Base-by-base conservation (phyloP, 225 moss, liverwort and hornwort species). In the Sphagnum tenellum region DNA sequence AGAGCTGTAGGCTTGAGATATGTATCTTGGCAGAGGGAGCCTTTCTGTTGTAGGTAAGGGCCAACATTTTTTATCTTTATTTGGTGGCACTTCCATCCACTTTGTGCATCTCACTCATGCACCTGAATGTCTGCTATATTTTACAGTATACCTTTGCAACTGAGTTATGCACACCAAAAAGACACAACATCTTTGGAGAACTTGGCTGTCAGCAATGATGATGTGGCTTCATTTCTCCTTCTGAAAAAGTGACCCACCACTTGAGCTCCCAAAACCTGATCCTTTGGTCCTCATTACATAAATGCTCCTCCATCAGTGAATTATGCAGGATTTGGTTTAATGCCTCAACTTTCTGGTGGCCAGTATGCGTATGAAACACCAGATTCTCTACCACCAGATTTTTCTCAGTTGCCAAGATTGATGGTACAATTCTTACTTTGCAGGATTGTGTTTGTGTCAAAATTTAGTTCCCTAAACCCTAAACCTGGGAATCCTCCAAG, bases 321-420 rank as follows among this genome's bases (percentile, higher is more conserved):
- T 60, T 90, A 98, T 76, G 78, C 84, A 5, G 89, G 88, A 55
- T 98, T 93, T 67, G 89, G 88, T 57, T 65, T 98, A 56, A 78
- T 93, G 87, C 96, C 90, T 48, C 92, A 92, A 62, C 81, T 93
- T 74, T 89, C 89, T 9, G 70, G 86, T 7, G 78, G 75, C 0
- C 90, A 90, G 73, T 98, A 86, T n/a, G 72, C 81, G 12, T 98
- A 93, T 29, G 96, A 98, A 49, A 73, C 87, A 66, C 63, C 85
- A 2, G 96, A 96, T 51, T 64, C 82, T 9, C 87, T 76, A 71
- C 71, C 78, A 0, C 89, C 85, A 56, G 96, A 98, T 61, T 78
- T 89, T 0, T 59, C 88, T 48, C 84, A 90, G 44, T 70, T 90
- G 73, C 89, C 96, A 49, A 89, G 89, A 78, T 74, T 98, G 68